phyloP scores from a whole-genome alignment of 805 yeast species.

The Starmera amethionina region DNA sequence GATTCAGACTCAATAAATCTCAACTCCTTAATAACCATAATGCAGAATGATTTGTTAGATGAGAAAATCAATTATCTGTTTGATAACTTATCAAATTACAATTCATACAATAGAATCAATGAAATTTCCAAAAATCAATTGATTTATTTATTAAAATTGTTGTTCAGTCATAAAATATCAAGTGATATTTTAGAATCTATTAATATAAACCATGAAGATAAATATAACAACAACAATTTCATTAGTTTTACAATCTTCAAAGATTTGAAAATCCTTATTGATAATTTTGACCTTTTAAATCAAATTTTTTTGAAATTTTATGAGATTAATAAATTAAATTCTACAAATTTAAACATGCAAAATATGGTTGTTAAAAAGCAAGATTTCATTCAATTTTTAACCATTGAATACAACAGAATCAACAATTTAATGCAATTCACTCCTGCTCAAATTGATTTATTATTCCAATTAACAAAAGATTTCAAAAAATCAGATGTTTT shows the following conservation, averaged over 20 bases:
- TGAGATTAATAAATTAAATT: conserved; percentile 3
- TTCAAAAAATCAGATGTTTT: too few species aligned
- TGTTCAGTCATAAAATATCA: conserved; percentile 30
- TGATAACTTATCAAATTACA: conserved; percentile 19
- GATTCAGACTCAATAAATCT: conserved; percentile 22
- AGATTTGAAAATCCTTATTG: conserved; percentile 28
- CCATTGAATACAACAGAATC: conserved; percentile 27
- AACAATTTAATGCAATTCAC: conserved; percentile 31
- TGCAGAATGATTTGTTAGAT: conserved; percentile 30
- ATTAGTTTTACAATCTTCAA: conserved; percentile 26
- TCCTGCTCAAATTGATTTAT: conserved; percentile 28
- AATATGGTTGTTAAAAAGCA: conserved; percentile 25
- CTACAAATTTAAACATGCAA: conserved; percentile 11
- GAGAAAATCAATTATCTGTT: conserved; percentile 25
- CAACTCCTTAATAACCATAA: conserved; percentile 28
- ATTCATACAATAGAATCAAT: conserved; percentile 17
- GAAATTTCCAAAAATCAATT: conserved; percentile 27
- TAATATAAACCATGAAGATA: conserved; percentile 19
- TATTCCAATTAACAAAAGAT: conserved; percentile 16
- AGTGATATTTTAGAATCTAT: conserved; percentile 24
- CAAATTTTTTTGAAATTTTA: conserved; percentile 22
- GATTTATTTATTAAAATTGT: conserved; percentile 20
- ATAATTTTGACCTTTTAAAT: conserved; percentile 26
- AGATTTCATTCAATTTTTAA: conserved; percentile 24
- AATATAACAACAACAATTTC: conserved; percentile 20